Percentiles rank a stretch among this genome's conserved stretches.
Conservation (phyloP, 163 green algal genomes). For the Volvox carteri region DNA sequence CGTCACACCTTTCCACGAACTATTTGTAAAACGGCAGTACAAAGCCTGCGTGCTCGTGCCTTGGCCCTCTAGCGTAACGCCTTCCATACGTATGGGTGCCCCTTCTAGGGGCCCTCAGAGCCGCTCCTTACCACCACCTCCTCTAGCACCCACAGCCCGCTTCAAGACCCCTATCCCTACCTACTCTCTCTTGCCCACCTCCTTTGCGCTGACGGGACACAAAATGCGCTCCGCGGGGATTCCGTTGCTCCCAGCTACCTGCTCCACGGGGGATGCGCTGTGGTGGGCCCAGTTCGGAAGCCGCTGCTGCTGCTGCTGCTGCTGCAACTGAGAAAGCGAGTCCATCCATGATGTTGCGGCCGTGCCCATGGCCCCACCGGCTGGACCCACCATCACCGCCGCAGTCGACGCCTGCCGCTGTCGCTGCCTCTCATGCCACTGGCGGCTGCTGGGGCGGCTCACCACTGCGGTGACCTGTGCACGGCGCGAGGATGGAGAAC, state of each 20-base stretch:
- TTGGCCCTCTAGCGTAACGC: too few species aligned
- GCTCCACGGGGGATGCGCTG: slow-evolving; percentile 12
- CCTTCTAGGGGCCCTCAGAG: too few species aligned
- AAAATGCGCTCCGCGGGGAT: slow-evolving; percentile 30
- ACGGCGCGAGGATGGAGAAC: too few species aligned
- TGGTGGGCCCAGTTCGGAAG: not conserved
- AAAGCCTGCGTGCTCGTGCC: too few species aligned
- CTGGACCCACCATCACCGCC: not conserved
- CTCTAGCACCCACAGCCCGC: too few species aligned
- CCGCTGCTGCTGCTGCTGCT: not conserved
- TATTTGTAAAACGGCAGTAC: too few species aligned
- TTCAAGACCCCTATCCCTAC: too few species aligned
- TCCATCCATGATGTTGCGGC: not conserved
- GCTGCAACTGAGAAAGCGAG: not conserved
- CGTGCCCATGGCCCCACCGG: not conserved
- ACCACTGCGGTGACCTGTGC: slow-evolving; percentile 35
- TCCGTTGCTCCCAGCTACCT: not conserved
- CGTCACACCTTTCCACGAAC: too few species aligned
- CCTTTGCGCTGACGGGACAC: slow-evolving; percentile 38
- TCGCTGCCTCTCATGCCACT: slow-evolving; percentile 4
- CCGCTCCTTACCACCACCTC: too few species aligned
- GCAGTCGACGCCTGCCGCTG: not conserved
- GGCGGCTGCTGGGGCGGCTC: slow-evolving; percentile 24
- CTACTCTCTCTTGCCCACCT: slow-evolving; percentile 3
- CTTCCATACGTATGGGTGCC: too few species aligned